Conservation (phyloP, 1,284 basidiomycete species). For the Gomphus bonarii region DNA sequence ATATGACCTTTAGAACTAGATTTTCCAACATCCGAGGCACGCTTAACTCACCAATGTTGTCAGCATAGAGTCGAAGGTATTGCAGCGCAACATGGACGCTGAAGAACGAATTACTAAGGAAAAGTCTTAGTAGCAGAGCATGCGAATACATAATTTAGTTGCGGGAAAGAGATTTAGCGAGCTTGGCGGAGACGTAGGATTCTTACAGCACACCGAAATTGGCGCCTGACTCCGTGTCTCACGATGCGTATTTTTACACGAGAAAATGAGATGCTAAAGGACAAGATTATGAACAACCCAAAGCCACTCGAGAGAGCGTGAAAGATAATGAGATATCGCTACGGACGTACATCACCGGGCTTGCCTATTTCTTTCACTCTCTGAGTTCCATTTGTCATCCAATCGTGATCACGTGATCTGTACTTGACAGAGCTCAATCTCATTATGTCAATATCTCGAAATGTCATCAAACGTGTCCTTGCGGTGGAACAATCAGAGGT, state of each 20-base stretch:
- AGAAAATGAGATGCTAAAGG: too few relatives aligned
- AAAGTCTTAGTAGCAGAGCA: slow-evolving; percentile 77
- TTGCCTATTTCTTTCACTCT: too few relatives aligned
- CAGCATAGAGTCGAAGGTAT: slow-evolving; percentile 81
- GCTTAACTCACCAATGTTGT: slow-evolving; percentile 56
- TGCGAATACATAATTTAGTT: slow-evolving; percentile 26
- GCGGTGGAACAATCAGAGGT: slow-evolving; percentile 79
- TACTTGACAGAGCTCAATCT: neutral
- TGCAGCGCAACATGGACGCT: slow-evolving; percentile 84
- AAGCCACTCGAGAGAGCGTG: too few relatives aligned
- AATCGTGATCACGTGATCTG: too few relatives aligned
- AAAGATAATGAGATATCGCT: too few relatives aligned
- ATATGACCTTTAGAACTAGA: neutral
- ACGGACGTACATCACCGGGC: too few relatives aligned
- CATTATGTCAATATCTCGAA: slow-evolving; percentile 41
- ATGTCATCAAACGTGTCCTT: slow-evolving; percentile 64
- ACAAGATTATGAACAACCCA: too few relatives aligned
- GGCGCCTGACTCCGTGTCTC: neutral
- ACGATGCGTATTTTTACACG: neutral
- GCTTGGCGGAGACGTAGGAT: neutral
- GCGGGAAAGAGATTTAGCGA: neutral
- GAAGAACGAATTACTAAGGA: slow-evolving; percentile 85
- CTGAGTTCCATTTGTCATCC: too few relatives aligned
- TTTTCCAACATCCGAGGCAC: too few relatives aligned
- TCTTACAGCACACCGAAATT: neutral